Evolutionary conservation across 148 eudicot genomes (phyloP).

Genomic region (Vaccinium myrtillus): DNA sequence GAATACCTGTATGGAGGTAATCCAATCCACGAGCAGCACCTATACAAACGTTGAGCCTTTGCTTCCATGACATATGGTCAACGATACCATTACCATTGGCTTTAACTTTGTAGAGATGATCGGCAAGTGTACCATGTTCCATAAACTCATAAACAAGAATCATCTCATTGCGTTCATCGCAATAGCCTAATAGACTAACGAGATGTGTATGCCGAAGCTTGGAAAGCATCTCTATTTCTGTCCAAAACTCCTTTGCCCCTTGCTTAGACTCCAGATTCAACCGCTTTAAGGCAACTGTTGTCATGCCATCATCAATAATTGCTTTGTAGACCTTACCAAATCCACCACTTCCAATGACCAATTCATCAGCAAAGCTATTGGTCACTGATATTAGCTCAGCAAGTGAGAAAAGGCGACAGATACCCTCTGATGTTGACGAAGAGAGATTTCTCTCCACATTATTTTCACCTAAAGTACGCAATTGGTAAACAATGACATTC

Average conservation of each 20-base stretch:
- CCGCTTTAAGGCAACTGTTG: too few species aligned
- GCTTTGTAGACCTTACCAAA: too few species aligned
- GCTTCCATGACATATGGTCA: conserved; percentile 27
- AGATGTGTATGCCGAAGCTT: too few species aligned
- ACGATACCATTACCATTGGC: not conserved
- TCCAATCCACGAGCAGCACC: conserved; percentile 39
- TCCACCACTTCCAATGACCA: too few species aligned
- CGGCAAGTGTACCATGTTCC: conserved; percentile 31
- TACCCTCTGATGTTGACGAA: conserved; percentile 9
- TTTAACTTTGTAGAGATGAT: conserved; percentile 24
- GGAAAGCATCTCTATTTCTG: not conserved
- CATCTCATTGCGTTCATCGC: too few species aligned
- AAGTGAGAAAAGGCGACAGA: conserved; percentile 26
- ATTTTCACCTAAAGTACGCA: conserved; percentile 2
- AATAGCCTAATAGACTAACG: too few species aligned
- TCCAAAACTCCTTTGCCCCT: too few species aligned
- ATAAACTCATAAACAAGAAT: not conserved
- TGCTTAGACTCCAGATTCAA: too few species aligned
- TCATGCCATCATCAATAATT: too few species aligned
- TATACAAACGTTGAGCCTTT: not conserved
- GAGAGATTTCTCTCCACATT: not conserved
- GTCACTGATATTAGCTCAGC: too few species aligned
- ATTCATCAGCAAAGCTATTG: too few species aligned
- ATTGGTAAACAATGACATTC: conserved; percentile 24
- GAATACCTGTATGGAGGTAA: conserved; percentile 33